A percentile compares a stretch with the other conserved stretches of the same genome.
Conservation (phyloP, 2,329 filamentous ascomycete species). For the Sphaerostilbella broomeana region DNA sequence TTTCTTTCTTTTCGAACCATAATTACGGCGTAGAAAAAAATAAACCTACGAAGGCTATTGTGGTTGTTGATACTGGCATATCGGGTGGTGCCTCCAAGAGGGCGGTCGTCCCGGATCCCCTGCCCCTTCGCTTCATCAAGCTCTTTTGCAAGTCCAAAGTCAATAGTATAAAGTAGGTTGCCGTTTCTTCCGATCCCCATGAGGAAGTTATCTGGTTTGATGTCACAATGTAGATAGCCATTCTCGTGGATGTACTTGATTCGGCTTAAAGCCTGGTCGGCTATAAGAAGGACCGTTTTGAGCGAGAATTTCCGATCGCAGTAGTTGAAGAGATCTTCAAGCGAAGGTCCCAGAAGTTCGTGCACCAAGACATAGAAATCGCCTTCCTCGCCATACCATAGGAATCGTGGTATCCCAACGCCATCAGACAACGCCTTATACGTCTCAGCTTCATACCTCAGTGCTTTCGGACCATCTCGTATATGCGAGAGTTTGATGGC, state of each 20-base stretch:
- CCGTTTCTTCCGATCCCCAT: conserved; percentile 9
- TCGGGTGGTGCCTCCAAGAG: neutral
- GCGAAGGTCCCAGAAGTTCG: conserved; percentile 46
- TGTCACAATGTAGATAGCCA: conserved; percentile 10
- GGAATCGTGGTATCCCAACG: conserved; percentile 16
- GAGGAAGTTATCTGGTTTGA: conserved; percentile 11
- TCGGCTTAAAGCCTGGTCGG: conserved; percentile 10
- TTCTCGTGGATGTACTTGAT: conserved; percentile 9
- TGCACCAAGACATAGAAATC: conserved; percentile 18
- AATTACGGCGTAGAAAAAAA: neutral
- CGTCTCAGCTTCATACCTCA: conserved; percentile 13
- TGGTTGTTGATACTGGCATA: neutral
- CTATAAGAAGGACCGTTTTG: conserved; percentile 14
- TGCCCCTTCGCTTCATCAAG: neutral
- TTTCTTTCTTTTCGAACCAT: neutral
- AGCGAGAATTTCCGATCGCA: conserved; percentile 10
- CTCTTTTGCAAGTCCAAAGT: conserved; percentile 6
- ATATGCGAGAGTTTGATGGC: conserved; percentile 22
- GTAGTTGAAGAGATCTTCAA: conserved; percentile 54
- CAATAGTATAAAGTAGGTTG: conserved; percentile 9
- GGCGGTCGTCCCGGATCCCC: neutral
- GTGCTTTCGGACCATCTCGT: neutral
- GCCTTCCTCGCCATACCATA: conserved; percentile 16
- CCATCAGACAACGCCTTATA: conserved; percentile 13
- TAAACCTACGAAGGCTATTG: neutral